Evolutionary conservation across 345 rosid species (phyloP).

Genomic region (Mercurialis annua): DNA sequence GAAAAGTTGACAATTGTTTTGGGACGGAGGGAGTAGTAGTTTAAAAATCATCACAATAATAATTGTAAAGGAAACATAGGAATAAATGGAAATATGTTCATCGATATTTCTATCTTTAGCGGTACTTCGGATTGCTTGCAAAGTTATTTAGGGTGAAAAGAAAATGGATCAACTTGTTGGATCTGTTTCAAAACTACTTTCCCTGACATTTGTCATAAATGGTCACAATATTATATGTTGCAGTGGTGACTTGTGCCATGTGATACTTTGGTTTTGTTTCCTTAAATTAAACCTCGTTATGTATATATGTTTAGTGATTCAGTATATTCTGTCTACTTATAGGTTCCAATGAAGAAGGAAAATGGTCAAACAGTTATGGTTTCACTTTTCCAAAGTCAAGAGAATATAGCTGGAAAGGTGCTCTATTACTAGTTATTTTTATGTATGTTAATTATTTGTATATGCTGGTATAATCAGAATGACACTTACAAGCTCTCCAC

Average conservation of each 20-base stretch:
- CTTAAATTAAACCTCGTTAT: neutral
- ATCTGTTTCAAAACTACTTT: neutral
- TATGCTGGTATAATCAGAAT: too few relatives aligned
- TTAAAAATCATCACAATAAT: neutral
- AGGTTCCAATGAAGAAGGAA: slow-evolving; percentile 95
- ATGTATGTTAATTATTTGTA: neutral
- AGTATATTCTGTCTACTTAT: slow-evolving; percentile 3
- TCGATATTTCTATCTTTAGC: neutral
- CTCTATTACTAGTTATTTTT: neutral
- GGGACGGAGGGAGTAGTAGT: too few relatives aligned
- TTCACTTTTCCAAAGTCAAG: slow-evolving; percentile 92
- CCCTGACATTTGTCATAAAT: neutral
- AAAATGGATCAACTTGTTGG: neutral
- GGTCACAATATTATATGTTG: neutral
- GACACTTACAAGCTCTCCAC: neutral
- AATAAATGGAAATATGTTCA: neutral
- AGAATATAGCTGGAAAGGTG: slow-evolving; percentile 91
- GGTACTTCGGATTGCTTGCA: neutral
- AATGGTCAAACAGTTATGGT: slow-evolving; percentile 79
- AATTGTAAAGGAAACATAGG: neutral
- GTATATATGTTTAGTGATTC: neutral
- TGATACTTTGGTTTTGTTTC: neutral
- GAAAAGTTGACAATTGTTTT: too few relatives aligned
- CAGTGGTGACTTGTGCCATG: neutral
- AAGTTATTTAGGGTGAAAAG: neutral